A percentile compares a stretch with the other conserved stretches of the same genome.
Evolutionary conservation across 331 rosid species (phyloP).

Genomic region (Arachis monticola): DNA sequence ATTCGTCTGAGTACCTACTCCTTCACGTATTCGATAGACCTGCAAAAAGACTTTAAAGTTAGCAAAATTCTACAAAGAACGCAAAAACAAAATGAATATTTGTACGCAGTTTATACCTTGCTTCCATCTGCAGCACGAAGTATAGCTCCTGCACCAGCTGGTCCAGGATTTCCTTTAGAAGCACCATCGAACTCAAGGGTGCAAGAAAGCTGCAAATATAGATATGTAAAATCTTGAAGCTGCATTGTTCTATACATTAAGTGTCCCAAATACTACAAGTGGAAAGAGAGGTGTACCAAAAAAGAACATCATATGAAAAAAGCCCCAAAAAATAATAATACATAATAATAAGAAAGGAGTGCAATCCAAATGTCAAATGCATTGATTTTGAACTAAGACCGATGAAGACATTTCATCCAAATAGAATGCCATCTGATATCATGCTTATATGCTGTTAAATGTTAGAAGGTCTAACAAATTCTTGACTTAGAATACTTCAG

Average conservation of each 20-base stretch:
- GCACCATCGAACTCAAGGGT: constrained; percentile 81
- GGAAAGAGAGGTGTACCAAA: neutral
- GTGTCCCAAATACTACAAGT: neutral
- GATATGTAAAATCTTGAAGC: neutral
- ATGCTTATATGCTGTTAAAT: neutral
- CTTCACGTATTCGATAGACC: constrained; percentile 80
- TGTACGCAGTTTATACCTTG: constrained; percentile 49
- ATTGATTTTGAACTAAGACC: constrained; percentile 18
- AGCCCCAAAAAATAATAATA: constrained; percentile 3
- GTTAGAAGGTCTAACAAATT: neutral
- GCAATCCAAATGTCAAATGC: constrained; percentile 11
- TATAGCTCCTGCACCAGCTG: constrained; percentile 88
- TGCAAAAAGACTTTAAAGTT: constrained; percentile 39
- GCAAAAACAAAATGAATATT: neutral
- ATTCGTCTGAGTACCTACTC: constrained; percentile 76
- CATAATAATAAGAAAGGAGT: neutral
- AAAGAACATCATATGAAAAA: constrained; percentile 21
- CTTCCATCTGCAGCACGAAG: constrained; percentile 74
- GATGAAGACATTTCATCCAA: neutral
- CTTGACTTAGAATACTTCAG: neutral
- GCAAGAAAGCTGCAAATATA: constrained; percentile 63
- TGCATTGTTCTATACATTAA: neutral
- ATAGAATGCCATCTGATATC: neutral
- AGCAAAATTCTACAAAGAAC: constrained; percentile 27
- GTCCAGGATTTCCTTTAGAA: constrained; percentile 95